A percentile compares a stretch with the other conserved stretches of the same genome.
phyloP scores from a whole-genome alignment of 2,329 filamentous ascomycete species.

The Colletotrichum sp. region DNA sequence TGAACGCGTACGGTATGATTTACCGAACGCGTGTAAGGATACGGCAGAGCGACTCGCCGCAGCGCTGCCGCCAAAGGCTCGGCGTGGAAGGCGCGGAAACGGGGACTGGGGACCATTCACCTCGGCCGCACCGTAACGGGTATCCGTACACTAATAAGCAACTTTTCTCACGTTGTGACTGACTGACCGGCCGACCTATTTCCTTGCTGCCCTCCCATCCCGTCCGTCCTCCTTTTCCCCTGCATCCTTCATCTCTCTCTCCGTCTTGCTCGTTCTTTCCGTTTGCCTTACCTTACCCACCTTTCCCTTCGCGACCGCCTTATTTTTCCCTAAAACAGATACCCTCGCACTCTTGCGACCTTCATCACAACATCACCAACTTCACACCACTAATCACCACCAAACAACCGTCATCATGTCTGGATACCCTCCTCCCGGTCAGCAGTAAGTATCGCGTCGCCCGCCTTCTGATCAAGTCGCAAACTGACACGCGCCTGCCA shows the following conservation, averaged over 20 bases:
- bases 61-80: background rate
- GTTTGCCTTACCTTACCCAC: conserved; percentile 1
- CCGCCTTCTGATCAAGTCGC: background rate
- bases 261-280: background rate
- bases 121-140: background rate
- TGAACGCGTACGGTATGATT: background rate
- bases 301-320: background rate
- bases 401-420: conserved; percentile 33
- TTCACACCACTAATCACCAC: background rate
- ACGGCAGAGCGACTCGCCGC: background rate
- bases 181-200: background rate
- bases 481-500: conserved; percentile 1
- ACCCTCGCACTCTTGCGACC: background rate
- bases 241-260: background rate
- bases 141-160: background rate
- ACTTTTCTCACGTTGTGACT: background rate
- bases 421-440: conserved; percentile 30
- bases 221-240: background rate
- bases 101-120: background rate
- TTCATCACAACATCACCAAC: background rate
- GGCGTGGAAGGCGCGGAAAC: background rate
- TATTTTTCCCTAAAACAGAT: background rate
- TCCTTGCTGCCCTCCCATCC: conserved; percentile 4
- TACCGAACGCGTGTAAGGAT: background rate
- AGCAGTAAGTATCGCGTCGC: conserved; percentile 7